Evolutionary conservation across 2,329 filamentous ascomycete species (phyloP).

Genomic region (Aspergillus uvarum): DNA sequence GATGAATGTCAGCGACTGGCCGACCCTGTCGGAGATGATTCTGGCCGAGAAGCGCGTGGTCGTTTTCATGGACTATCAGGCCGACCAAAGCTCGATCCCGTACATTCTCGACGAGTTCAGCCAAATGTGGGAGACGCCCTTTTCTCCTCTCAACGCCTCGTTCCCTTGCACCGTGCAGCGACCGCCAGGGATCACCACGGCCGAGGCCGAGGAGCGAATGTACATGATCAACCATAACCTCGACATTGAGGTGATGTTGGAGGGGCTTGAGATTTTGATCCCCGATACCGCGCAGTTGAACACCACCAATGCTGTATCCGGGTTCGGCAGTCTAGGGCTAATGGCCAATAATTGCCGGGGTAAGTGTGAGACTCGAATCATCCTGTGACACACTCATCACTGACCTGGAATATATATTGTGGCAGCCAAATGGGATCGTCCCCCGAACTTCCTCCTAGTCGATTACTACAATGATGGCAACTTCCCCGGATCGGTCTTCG

Average conservation of each 20-base stretch:
- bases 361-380: conserved; percentile 26
- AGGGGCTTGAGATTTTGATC: conserved; percentile 64
- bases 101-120: conserved; percentile 87
- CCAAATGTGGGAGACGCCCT: conserved; percentile 88
- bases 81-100: conserved; percentile 77
- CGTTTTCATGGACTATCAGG: conserved; percentile 81
- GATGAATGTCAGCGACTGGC: conserved; percentile 76
- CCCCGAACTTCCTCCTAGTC: conserved; percentile 77
- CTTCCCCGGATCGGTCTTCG: conserved; percentile 72
- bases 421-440: conserved; percentile 58
- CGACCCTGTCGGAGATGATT: conserved; percentile 76
- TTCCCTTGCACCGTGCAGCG: conserved; percentile 81
- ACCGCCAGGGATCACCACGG: conserved; percentile 62
- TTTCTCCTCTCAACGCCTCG: conserved; percentile 65
- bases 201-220: conserved; percentile 61
- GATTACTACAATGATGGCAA: conserved; percentile 78
- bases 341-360: conserved; percentile 63
- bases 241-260: conserved; percentile 71
- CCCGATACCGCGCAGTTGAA: conserved; percentile 70
- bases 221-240: conserved; percentile 91
- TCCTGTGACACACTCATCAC: background rate
- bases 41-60: conserved; percentile 68
- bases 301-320: conserved; percentile 68
- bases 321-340: conserved; percentile 66
- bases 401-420: conserved; percentile 11